These are phyloP conservation scores for Backusella psychrophila DNA, from an alignment of 192 early-diverging fungal species.

Conservation along the genomic window DNA sequence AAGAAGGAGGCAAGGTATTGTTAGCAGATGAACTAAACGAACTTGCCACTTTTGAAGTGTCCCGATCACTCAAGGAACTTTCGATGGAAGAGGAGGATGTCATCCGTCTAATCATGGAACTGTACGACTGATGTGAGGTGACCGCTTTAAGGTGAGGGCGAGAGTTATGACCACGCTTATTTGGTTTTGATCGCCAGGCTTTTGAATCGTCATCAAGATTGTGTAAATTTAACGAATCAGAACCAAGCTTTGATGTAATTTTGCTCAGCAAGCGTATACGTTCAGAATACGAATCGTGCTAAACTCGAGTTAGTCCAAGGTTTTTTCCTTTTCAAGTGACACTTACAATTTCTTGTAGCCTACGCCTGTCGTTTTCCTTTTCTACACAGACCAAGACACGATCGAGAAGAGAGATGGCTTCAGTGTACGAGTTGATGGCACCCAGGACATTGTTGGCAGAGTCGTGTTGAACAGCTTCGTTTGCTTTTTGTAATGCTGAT, in stretches of 20 bases:
- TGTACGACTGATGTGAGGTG: neutral
- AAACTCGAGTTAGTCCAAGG: too few species aligned
- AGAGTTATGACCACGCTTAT: neutral
- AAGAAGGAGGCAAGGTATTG: neutral
- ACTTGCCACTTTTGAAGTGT: neutral
- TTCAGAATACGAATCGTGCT: conserved; percentile 28
- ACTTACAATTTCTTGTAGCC: conserved; percentile 32
- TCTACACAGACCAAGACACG: conserved; percentile 19
- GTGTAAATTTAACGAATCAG: neutral
- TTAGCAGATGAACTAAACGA: conserved; percentile 7
- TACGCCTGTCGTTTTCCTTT: conserved; percentile 19
- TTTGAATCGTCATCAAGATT: neutral
- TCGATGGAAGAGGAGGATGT: neutral
- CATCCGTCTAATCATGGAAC: conserved; percentile 1
- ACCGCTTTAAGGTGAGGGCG: neutral
- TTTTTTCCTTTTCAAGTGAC: neutral
- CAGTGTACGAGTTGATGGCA: conserved; percentile 31
- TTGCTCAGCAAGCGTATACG: conserved; percentile 11
- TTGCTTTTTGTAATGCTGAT: conserved; percentile 31
- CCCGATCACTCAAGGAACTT: neutral
- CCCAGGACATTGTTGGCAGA: conserved; percentile 29
- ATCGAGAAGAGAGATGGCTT: conserved; percentile 29
- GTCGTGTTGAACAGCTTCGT: conserved; percentile 29
- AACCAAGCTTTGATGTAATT: conserved; percentile 7
- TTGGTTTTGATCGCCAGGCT: conserved; percentile 1